Conservation (phyloP, 129 eudicot species). For the Chrysanthemum lavandulifolium region DNA sequence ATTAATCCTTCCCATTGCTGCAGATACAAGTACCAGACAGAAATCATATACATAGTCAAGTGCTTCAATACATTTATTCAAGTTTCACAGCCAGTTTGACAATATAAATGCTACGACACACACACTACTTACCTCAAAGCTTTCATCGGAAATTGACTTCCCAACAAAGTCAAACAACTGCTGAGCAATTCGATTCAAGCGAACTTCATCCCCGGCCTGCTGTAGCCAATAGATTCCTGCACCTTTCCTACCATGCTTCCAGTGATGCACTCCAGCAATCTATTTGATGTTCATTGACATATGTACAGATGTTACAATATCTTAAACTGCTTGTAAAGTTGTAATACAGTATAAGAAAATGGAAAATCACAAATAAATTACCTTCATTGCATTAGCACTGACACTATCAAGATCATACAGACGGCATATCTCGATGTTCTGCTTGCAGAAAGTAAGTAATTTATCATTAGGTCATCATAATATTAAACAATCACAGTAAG, state of each 20-base stretch:
- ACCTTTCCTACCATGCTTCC: conserved; percentile 99
- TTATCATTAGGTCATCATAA: not conserved
- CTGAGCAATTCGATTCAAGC: conserved; percentile 76
- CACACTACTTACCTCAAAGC: conserved; percentile 61
- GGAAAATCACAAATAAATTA: conserved; percentile 27
- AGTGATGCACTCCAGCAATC: conserved; percentile 93
- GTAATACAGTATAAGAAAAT: not conserved
- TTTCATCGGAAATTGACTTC: conserved; percentile 81
- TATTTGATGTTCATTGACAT: conserved; percentile 19
- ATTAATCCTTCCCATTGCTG: conserved; percentile 99
- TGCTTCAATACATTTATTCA: not conserved
- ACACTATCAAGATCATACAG: conserved; percentile 77
- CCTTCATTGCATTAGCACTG: conserved; percentile 84
- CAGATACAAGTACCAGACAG: conserved; percentile 6
- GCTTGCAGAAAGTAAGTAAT: not conserved
- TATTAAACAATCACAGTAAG: not conserved
- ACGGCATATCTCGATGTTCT: conserved; percentile 90
- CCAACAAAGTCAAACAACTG: conserved; percentile 94
- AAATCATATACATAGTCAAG: not conserved
- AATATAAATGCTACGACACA: not conserved
- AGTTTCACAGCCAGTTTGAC: not conserved
- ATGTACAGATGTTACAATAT: conserved; percentile 1
- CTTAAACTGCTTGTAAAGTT: not conserved
- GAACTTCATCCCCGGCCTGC: conserved; percentile 87
- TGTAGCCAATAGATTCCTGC: conserved; percentile 95